Percentiles rank a stretch among this genome's conserved stretches.
Evolutionary conservation across 2,329 filamentous ascomycete species (phyloP).

Genomic region (Acephala macrosclerotiorum): DNA sequence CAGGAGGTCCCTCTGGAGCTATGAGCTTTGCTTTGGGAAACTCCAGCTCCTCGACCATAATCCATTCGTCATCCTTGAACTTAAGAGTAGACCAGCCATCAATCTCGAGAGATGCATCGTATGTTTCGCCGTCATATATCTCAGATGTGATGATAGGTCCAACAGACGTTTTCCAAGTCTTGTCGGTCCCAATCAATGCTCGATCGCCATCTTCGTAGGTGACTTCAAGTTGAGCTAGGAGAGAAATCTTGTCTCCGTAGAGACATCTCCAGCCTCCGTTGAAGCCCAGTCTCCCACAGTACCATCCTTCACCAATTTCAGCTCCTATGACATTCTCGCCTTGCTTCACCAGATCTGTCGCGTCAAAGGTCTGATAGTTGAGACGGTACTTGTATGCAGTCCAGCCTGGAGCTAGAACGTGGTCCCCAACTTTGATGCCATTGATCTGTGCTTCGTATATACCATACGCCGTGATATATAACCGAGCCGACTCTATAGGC

Average conservation of each 20-base stretch:
- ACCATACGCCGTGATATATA: constrained; percentile 47
- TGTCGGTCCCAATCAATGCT: constrained; percentile 43
- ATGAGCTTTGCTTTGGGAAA: constrained; percentile 46
- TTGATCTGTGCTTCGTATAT: constrained; percentile 47
- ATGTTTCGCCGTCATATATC: constrained; percentile 53
- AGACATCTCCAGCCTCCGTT: constrained; percentile 42
- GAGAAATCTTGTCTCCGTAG: constrained; percentile 49
- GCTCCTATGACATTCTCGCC: constrained; percentile 51
- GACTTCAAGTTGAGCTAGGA: constrained; percentile 50
- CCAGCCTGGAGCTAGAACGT: constrained; percentile 50
- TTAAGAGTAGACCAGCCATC: constrained; percentile 37
- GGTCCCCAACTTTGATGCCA: constrained; percentile 41
- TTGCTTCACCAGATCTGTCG: constrained; percentile 49
- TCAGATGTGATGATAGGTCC: constrained; percentile 35
- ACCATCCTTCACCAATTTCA: constrained; percentile 60
- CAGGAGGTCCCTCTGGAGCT: constrained; percentile 53
- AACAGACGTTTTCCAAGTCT: constrained; percentile 47
- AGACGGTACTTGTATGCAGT: constrained; percentile 55
- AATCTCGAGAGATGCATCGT: constrained; percentile 47
- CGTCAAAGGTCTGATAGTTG: constrained; percentile 60
- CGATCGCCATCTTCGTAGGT: constrained; percentile 26
- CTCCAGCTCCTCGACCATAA: constrained; percentile 35
- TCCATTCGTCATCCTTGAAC: constrained; percentile 43
- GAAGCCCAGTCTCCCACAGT: constrained; percentile 48
- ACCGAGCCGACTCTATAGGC: constrained; percentile 35